phyloP scores from a whole-genome alignment of 2,329 filamentous ascomycete species.

The Delphinella strobiligena region DNA sequence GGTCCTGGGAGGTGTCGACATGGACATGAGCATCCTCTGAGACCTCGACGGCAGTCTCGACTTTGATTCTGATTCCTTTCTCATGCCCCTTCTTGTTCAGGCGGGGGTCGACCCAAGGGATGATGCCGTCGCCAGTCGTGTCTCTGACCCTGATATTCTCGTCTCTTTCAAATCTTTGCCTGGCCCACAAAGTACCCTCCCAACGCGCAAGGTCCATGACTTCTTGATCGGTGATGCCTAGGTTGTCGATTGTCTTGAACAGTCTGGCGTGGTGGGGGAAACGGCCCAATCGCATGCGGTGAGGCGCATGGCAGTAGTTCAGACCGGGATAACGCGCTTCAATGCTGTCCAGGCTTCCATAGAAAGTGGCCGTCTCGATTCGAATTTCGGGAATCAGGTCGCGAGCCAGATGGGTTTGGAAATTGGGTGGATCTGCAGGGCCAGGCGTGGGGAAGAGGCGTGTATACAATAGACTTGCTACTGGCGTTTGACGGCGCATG shows the following conservation, averaged over 20 bases:
- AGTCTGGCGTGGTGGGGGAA: slow-evolving; percentile 67
- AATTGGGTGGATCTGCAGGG: slow-evolving; percentile 56
- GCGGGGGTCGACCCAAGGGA: slow-evolving; percentile 45
- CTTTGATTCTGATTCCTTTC: slow-evolving; percentile 8
- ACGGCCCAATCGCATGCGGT: slow-evolving; percentile 65
- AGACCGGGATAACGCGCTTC: slow-evolving; percentile 74
- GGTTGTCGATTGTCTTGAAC: slow-evolving; percentile 61
- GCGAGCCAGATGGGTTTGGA: slow-evolving; percentile 56
- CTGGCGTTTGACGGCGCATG: slow-evolving; percentile 59
- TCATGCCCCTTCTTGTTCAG: slow-evolving; percentile 12
- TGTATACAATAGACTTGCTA: slow-evolving; percentile 64
- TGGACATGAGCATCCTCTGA: slow-evolving; percentile 4
- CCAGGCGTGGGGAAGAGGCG: slow-evolving; percentile 59
- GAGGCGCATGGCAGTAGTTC: slow-evolving; percentile 61
- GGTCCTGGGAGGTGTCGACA: background rate
- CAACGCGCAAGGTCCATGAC: slow-evolving; percentile 64
- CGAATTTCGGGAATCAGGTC: slow-evolving; percentile 66
- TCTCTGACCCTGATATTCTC: slow-evolving; percentile 59
- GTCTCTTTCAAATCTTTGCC: slow-evolving; percentile 67
- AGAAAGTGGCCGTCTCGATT: slow-evolving; percentile 66
- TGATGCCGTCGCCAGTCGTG: slow-evolving; percentile 58
- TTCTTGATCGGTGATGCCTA: slow-evolving; percentile 57
- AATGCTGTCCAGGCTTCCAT: slow-evolving; percentile 64
- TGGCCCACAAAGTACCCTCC: slow-evolving; percentile 75
- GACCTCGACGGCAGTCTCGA: slow-evolving; percentile 4